Evolutionary conservation across 169 alveolate genomes (phyloP).

Genomic region (Eimeria sp.): DNA sequence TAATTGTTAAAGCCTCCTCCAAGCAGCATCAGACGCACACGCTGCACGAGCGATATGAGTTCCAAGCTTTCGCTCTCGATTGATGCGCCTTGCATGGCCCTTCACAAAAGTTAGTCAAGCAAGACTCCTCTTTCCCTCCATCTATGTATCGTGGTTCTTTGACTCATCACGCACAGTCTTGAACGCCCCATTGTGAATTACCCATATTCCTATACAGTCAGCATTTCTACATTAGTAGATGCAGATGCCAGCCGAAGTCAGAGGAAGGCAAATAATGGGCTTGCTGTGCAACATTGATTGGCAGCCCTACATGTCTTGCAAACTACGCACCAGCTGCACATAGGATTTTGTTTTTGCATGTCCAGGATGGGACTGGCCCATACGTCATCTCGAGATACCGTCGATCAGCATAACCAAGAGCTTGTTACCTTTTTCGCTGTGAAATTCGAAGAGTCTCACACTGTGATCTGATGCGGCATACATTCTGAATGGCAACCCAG

Average conservation of each 20-base stretch:
- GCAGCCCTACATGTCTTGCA: neutral
- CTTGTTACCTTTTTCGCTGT: neutral
- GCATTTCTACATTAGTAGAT: neutral
- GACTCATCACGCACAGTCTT: neutral
- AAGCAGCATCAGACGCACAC: neutral
- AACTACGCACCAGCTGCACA: constrained; percentile 1
- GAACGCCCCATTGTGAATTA: neutral
- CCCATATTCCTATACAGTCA: neutral
- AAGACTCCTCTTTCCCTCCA: neutral
- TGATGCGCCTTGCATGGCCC: neutral
- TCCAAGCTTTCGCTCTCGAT: too few species aligned
- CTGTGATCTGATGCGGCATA: neutral
- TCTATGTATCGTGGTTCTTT: neutral
- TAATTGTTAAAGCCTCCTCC: neutral
- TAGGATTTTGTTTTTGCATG: neutral
- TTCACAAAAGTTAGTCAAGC: neutral
- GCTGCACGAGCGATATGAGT: neutral
- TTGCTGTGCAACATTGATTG: neutral
- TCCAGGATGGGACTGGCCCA: neutral
- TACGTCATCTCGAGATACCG: neutral
- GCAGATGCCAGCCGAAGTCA: neutral
- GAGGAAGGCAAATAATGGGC: neutral
- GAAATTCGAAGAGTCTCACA: neutral
- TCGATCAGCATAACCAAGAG: neutral
- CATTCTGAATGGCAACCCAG: neutral